Percentiles rank a stretch among this genome's conserved stretches.
These are phyloP conservation scores for Taphrina deformans DNA, from an alignment of 1,139 yeast species.

Conservation along the genomic window DNA sequence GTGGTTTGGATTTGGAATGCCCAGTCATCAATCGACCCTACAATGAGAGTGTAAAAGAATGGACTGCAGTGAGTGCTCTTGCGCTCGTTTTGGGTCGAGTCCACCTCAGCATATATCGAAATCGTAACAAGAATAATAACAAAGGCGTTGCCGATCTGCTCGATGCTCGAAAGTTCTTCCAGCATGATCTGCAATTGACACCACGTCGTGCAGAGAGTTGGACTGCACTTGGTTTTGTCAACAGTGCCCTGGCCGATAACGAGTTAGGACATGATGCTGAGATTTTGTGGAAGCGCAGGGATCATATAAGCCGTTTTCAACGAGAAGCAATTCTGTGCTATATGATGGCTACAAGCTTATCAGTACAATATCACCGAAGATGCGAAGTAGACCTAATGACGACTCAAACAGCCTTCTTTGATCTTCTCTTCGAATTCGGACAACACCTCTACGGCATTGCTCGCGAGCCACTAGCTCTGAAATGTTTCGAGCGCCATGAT, in stretches of 20 bases:
- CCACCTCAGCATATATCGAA: conserved; percentile 63
- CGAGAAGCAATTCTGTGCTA: conserved; percentile 71
- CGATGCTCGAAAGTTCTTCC: conserved; percentile 64
- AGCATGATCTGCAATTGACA: conserved; percentile 65
- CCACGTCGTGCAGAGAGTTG: conserved; percentile 78
- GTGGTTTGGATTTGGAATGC: background rate
- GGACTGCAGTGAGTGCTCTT: conserved; percentile 57
- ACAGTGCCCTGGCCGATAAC: conserved; percentile 77
- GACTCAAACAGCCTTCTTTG: conserved; percentile 44
- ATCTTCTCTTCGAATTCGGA: conserved; percentile 60
- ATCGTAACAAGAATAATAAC: conserved; percentile 52
- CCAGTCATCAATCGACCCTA: background rate
- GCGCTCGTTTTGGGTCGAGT: conserved; percentile 73
- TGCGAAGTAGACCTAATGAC: background rate
- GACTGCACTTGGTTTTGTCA: conserved; percentile 80
- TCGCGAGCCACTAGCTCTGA: conserved; percentile 60
- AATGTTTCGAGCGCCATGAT: conserved; percentile 15
- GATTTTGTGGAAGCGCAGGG: conserved; percentile 65
- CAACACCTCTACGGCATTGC: conserved; percentile 62
- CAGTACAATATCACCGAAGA: conserved; percentile 43
- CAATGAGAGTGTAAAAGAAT: background rate
- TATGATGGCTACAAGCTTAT: conserved; percentile 67
- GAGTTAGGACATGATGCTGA: conserved; percentile 91
- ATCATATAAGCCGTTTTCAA: conserved; percentile 54
- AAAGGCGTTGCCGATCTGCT: conserved; percentile 13